Evolutionary conservation across 2,329 filamentous ascomycete species (phyloP).

Genomic region (Paramyrothecium sp.): DNA sequence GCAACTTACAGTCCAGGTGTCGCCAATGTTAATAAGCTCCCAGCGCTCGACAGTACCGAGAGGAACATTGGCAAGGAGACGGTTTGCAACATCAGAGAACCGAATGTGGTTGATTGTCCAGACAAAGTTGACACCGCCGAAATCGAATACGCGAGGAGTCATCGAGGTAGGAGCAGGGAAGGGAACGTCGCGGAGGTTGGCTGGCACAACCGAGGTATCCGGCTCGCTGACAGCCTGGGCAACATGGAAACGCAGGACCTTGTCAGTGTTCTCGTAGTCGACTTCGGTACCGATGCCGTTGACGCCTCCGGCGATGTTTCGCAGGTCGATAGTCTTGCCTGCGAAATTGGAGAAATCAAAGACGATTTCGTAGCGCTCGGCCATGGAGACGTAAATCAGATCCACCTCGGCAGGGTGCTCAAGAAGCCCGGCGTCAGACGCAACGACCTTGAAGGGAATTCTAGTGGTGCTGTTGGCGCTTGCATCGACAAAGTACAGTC

Average conservation of each 20-base stretch:
- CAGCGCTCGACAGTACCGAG: conserved; percentile 47
- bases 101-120: conserved; percentile 51
- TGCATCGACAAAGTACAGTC: conserved; percentile 39
- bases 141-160: conserved; percentile 43
- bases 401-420: conserved; percentile 34
- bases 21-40: conserved; percentile 48
- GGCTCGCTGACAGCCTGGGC: conserved; percentile 17
- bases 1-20: conserved; percentile 35
- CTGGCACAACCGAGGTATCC: conserved; percentile 34
- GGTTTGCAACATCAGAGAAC: conserved; percentile 40
- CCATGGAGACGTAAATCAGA: conserved; percentile 43
- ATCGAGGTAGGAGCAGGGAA: conserved; percentile 30
- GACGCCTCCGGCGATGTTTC: conserved; percentile 19
- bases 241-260: conserved; percentile 53
- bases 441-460: conserved; percentile 52
- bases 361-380: conserved; percentile 58
- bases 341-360: conserved; percentile 51
- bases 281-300: conserved; percentile 36
- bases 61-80: conserved; percentile 46
- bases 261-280: conserved; percentile 50
- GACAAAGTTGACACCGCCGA: conserved; percentile 38
- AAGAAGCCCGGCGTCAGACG: conserved; percentile 52
- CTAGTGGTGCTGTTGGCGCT: conserved; percentile 21
- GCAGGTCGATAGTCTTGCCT: conserved; percentile 45
- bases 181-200: conserved; percentile 31